Base-by-base conservation (phyloP, 2,329 filamentous ascomycete genomes). In the Nothophoma quercina region DNA sequence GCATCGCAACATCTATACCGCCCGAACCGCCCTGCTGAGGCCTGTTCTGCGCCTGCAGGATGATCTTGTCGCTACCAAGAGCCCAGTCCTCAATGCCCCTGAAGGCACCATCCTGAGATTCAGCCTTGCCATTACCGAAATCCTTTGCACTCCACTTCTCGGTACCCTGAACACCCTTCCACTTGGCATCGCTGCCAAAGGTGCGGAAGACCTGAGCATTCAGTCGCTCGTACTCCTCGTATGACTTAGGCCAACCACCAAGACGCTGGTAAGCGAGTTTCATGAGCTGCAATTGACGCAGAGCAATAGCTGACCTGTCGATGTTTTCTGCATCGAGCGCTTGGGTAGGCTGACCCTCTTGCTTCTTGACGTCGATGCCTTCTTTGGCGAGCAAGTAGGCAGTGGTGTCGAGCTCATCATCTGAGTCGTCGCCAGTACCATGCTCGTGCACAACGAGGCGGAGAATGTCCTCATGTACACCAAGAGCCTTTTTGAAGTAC, bases 71-170 rank as follows among this genome's bases (percentile, higher is more conserved):
- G 16, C 50, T 61, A 5, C 62, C 66, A 54, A 69, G 60, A n/a
- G 67, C 62, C 74, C 72, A 75, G 40, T 72, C 64, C 18, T 54
- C 51, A 7, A 68, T 60, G 2, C 67, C 64, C 25, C 53, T 58
- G 55, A 77, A 75, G 5, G 54, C 56, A 10, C 72, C 74, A 18
- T 75, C 68, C 62, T 70, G 62, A 13, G 67, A 69, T 65, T 80
- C 76, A 1, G 79, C 79, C 68, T 79, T 80, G 3, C 80, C 80
- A 7, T 53, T 47, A 0, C 79, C 79, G 59, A 76, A 81, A 0
- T 62, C 69, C 64, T 79, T 78, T 10, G 77, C 64, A 45, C 74
- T 66, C 79, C 79, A 81, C 68, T 78, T 79, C 68, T 81, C 79
- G 0, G 79, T 75, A 1, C 77, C 78, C 51, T 78, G 74, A 0